Evolutionary conservation across 257 asterid species (phyloP), one percentile per base, ranked within the genome.

Genomic region (Solanum commersonii): DNA sequence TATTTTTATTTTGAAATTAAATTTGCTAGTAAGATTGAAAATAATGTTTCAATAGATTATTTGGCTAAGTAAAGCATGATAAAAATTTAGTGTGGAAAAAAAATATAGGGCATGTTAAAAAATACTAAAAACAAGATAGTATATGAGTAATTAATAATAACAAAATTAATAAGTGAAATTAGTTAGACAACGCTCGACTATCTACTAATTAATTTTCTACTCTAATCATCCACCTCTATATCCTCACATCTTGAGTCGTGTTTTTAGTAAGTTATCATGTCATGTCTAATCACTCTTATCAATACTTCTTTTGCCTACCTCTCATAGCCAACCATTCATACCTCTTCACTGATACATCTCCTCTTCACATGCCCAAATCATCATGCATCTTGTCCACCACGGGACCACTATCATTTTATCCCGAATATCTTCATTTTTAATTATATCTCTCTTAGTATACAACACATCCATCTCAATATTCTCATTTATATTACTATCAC

Each of bases 381-480:
- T 56, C 4, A 2, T 56, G 0, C 1, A 18, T 16, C 23, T 52
- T 16, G 3, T 52, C 11, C 2, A 56, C 10, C 2, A 20, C 4
- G 10, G 4, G n/a, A 8, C 11, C 29, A 27, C 29, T 56, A 0
- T 0, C 65, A 20, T 25, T 56, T 56, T 20, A 0, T 20, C 10
- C 0, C 1, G n/a, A 56, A 56, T 56, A 20, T 56, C 25, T 56
- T 20, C 10, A 20, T 56, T 8, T 4, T 56, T 18, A 20, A 3
- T 56, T 8, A 0, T 56, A 20, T 56, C 11, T 18, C 11, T 20
- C 0, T 11, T 56, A 20, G 0, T 18, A 56, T 6, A 7, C 1
- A 11, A 8, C 5, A 8, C 65, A 56, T 0, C 5, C 5, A 56
- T 18, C 65, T 56, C n/a, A 18, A 5, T 8, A 18, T 56, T 8